Percentiles rank a stretch among this genome's conserved stretches.
These are phyloP conservation scores for Metarhizium rileyi DNA, from an alignment of 2,329 filamentous ascomycete species.

Conservation along the genomic window DNA sequence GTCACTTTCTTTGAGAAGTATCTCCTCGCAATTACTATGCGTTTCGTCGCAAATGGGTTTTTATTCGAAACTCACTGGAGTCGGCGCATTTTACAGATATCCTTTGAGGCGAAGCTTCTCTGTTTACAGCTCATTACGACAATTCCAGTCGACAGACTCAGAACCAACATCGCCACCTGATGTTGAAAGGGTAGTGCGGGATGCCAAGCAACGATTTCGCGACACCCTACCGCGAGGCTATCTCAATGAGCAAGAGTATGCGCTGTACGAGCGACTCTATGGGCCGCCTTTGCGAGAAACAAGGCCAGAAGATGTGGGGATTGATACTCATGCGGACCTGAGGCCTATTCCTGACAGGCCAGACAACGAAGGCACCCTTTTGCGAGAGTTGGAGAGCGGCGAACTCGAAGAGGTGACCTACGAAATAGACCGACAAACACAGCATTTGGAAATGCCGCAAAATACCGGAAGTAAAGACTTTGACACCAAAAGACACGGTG, in stretches of 20 bases:
- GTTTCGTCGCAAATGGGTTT: not conserved
- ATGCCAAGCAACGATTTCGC: constrained; percentile 65
- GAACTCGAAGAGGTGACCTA: constrained; percentile 53
- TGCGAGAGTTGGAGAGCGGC: constrained; percentile 47
- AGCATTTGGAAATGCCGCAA: constrained; percentile 5
- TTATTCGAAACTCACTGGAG: not conserved
- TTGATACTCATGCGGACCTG: constrained; percentile 31
- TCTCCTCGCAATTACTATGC: not conserved
- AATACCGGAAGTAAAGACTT: constrained; percentile 5
- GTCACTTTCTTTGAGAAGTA: constrained; percentile 5
- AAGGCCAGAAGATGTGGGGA: constrained; percentile 47
- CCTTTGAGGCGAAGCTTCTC: constrained; percentile 19
- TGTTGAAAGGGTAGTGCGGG: constrained; percentile 56
- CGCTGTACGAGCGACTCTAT: constrained; percentile 71
- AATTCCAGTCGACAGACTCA: constrained; percentile 8
- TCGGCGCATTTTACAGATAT: not conserved
- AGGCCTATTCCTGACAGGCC: constrained; percentile 11
- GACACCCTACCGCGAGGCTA: constrained; percentile 65
- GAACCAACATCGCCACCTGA: constrained; percentile 18
- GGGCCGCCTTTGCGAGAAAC: constrained; percentile 61
- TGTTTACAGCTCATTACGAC: constrained; percentile 15
- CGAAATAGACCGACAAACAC: constrained; percentile 13
- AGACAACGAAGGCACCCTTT: constrained; percentile 32
- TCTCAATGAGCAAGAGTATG: constrained; percentile 60
- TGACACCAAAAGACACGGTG: constrained; percentile 15